Conservation (phyloP, 305 asterid species). For the Fraxinus xanthoxyloides region DNA sequence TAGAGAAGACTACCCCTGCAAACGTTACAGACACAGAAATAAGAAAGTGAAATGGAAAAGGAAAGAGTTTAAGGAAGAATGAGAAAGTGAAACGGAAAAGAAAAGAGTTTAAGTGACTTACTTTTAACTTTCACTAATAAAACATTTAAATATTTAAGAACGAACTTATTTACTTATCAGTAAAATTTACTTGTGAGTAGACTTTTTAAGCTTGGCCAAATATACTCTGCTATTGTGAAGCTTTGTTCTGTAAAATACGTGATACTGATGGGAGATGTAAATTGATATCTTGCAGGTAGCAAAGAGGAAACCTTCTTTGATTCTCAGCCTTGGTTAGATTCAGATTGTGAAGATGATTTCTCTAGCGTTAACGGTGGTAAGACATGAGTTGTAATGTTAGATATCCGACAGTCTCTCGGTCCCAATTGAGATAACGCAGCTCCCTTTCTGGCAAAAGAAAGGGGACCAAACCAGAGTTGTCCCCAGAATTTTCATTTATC, state of each 20-base stretch:
- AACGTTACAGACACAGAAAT: neutral
- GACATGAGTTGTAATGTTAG: neutral
- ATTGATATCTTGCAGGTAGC: constrained; percentile 41
- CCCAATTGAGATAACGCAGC: neutral
- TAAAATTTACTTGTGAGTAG: neutral
- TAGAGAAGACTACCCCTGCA: too few relatives aligned
- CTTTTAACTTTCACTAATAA: neutral
- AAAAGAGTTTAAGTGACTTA: neutral
- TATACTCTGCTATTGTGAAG: neutral
- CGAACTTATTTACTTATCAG: neutral
- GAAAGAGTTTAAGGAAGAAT: too few relatives aligned
- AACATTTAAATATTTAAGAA: neutral
- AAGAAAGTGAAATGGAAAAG: too few relatives aligned
- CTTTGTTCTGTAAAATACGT: neutral
- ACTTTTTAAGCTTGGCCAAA: neutral
- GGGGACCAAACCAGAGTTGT: neutral
- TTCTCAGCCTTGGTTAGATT: constrained; percentile 47
- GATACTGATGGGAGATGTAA: neutral
- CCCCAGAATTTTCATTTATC: neutral
- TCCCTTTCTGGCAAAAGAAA: neutral
- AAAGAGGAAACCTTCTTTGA: constrained; percentile 48
- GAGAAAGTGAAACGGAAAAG: neutral
- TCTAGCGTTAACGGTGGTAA: constrained; percentile 49
- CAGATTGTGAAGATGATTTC: constrained; percentile 55
- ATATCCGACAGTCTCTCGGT: neutral